Evolutionary conservation across 768 basidiomycete species (phyloP).

Genomic region (Lentinula aciculospora): DNA sequence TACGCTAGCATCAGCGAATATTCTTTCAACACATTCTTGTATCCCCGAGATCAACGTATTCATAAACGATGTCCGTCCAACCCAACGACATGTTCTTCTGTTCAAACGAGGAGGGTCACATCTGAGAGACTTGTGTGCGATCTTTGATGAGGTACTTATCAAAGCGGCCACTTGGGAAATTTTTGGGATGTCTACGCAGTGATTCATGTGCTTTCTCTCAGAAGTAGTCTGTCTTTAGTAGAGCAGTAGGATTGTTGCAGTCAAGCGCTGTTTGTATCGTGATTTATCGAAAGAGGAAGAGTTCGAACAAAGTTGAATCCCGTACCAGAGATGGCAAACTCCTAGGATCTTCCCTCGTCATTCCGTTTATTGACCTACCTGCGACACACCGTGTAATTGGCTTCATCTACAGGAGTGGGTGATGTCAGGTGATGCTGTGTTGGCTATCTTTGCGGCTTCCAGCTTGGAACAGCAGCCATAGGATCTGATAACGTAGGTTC

Average conservation of each 20-base stretch:
- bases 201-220: slow-evolving; percentile 7
- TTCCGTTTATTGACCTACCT: background rate
- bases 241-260: background rate
- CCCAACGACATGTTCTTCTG: background rate
- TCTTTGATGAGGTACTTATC: background rate
- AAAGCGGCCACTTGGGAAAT: too few species aligned
- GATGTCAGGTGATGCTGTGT: background rate
- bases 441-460: background rate
- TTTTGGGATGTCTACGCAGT: slow-evolving; percentile 12
- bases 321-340: background rate
- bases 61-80: slow-evolving; percentile 10
- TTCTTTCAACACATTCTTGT: slow-evolving; percentile 12
- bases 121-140: slow-evolving; percentile 10
- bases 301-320: background rate
- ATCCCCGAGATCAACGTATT: slow-evolving; percentile 11
- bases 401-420: slow-evolving; percentile 3
- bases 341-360: background rate
- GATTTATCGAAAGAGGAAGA: background rate
- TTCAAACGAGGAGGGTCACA: slow-evolving; percentile 12
- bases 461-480: background rate
- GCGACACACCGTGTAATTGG: background rate
- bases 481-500: background rate
- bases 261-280: background rate
- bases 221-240: slow-evolving; percentile 1
- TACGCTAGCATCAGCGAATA: too few species aligned